Percentiles rank a stretch among this genome's conserved stretches.
These are phyloP conservation scores for Adenanthera pavonina DNA, from an alignment of 306 rosid species.

Conservation along the genomic window DNA sequence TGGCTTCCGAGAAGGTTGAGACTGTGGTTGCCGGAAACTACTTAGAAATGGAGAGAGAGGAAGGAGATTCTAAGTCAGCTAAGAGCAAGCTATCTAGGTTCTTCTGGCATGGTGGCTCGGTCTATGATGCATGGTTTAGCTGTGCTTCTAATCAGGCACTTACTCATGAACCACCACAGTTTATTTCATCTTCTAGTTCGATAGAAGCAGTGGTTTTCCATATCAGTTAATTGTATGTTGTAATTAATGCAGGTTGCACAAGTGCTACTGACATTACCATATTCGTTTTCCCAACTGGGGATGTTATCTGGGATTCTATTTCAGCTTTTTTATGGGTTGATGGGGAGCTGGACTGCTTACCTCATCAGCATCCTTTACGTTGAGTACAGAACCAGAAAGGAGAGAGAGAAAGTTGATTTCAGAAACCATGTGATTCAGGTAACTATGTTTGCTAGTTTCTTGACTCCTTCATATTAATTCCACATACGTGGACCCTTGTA, in stretches of 20 bases:
- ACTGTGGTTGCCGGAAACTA: conserved; percentile 74
- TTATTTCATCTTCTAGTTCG: neutral
- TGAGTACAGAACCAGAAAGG: conserved; percentile 81
- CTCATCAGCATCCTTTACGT: conserved; percentile 74
- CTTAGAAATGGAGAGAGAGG: conserved; percentile 71
- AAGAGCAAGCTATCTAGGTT: conserved; percentile 53
- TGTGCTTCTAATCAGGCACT: conserved; percentile 75
- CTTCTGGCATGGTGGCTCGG: conserved; percentile 79
- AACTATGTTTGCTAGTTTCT: neutral
- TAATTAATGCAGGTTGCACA: conserved; percentile 66
- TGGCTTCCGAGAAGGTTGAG: conserved; percentile 85
- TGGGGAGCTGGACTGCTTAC: conserved; percentile 89
- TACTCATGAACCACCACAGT: neutral
- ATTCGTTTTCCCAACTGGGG: conserved; percentile 80
- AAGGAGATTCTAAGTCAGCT: conserved; percentile 45
- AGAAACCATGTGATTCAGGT: conserved; percentile 81
- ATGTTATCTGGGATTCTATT: conserved; percentile 71
- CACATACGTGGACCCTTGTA: neutral
- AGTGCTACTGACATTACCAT: conserved; percentile 76
- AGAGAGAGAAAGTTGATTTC: conserved; percentile 75
- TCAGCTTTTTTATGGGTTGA: conserved; percentile 71
- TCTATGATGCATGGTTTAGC: conserved; percentile 82
- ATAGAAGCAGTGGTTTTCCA: neutral
- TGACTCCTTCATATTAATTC: neutral
- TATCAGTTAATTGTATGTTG: neutral